These are phyloP conservation scores for Coemansia sp. DNA, from an alignment of 192 early-diverging fungal genomes.

Conservation along the genomic window DNA sequence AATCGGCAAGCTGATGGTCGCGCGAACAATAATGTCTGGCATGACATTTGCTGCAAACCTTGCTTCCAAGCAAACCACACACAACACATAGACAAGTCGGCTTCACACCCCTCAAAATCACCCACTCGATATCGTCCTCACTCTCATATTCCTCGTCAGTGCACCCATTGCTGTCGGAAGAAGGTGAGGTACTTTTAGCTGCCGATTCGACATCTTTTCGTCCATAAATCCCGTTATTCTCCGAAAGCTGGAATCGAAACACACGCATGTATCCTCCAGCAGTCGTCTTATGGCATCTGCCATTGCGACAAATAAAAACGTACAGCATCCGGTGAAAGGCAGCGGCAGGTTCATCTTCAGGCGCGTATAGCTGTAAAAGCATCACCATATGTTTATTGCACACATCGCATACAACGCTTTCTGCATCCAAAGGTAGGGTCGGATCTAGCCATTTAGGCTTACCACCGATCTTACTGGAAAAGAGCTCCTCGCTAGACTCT, in stretches of 20 bases:
- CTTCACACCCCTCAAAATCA: conserved; percentile 10
- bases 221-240: conserved; percentile 68
- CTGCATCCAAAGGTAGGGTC: conserved; percentile 59
- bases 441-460: conserved; percentile 84
- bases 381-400: conserved; percentile 76
- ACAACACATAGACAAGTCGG: conserved; percentile 63
- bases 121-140: conserved; percentile 40
- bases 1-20: conserved; percentile 83
- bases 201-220: conserved; percentile 10
- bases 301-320: conserved; percentile 91
- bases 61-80: conserved; percentile 71
- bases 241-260: conserved; percentile 76
- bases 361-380: conserved; percentile 88
- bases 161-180: neutral
- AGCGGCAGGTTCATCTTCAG: conserved; percentile 82
- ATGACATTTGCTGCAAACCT: conserved; percentile 80
- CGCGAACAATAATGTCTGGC: conserved; percentile 76
- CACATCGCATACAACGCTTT: conserved; percentile 66
- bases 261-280: conserved; percentile 75
- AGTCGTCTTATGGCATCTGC: conserved; percentile 72
- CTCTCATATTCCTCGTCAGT: conserved; percentile 41
- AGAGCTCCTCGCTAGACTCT: conserved; percentile 60
- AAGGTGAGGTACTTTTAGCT: conserved; percentile 6
- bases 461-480: conserved; percentile 90
- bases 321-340: conserved; percentile 92